These are phyloP conservation scores for Pilasporangium apinafurcum DNA, from an alignment of 352 stramenopile species.

Conservation along the genomic window DNA sequence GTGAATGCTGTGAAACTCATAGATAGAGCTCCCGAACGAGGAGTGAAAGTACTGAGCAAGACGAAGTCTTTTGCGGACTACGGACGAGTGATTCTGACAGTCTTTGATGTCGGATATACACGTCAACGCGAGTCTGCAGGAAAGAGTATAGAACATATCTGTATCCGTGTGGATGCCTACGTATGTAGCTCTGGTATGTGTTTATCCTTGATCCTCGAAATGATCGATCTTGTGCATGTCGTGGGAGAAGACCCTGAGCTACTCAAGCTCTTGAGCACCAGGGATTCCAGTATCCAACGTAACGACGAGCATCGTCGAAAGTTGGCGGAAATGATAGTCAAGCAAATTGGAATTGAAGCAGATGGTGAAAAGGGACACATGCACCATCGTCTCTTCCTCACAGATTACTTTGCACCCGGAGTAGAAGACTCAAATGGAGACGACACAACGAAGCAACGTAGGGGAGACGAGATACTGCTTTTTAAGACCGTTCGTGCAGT, in stretches of 20 bases:
- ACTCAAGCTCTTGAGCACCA: slow-evolving; percentile 1
- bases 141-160: neutral
- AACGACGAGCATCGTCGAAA: slow-evolving; percentile 5
- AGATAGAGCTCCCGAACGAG: slow-evolving; percentile 32
- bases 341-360: slow-evolving; percentile 49
- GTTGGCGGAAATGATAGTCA: slow-evolving; percentile 36
- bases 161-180: slow-evolving; percentile 58
- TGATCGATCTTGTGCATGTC: slow-evolving; percentile 33
- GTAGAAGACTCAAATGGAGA: neutral
- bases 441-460: neutral
- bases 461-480: too few relatives aligned
- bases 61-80: slow-evolving; percentile 22
- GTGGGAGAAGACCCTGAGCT: slow-evolving; percentile 22
- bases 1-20: slow-evolving; percentile 57
- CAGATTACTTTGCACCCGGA: slow-evolving; percentile 21
- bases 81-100: slow-evolving; percentile 47
- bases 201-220: slow-evolving; percentile 40
- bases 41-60: slow-evolving; percentile 54
- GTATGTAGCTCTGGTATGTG: slow-evolving; percentile 36
- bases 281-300: neutral
- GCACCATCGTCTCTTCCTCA: slow-evolving; percentile 37
- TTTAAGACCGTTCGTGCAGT: slow-evolving; percentile 49
- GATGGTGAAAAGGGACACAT: slow-evolving; percentile 33
- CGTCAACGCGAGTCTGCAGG: neutral
- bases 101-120: slow-evolving; percentile 42